Base-by-base conservation (phyloP, 2,329 filamentous ascomycete species). In the Fusarium sp. region DNA sequence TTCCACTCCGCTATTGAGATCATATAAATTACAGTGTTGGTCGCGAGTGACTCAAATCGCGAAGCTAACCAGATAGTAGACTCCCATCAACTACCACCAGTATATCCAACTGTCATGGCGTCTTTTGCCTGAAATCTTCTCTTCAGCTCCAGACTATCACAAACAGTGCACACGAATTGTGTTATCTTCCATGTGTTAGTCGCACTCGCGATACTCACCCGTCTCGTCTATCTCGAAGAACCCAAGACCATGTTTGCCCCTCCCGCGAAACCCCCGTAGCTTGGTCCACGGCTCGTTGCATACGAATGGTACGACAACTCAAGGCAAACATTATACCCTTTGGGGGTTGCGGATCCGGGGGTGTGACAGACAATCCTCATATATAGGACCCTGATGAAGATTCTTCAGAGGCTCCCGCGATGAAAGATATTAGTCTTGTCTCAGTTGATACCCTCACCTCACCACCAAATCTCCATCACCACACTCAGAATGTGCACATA, bases 401-500 rank as follows among this genome's bases (percentile, higher is more conserved):
- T 21, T 21, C 21, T 21, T 21, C 21, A 21, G 21, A 21, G 21
- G 21, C 21, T 21, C 21, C 21, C 3, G 21, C 21, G 3, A 21
- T 21, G 3, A 21, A 21, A 7, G 34, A 37, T 37, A 11, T 37
- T n/a, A n/a, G 18, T 37, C 31, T 21, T 21, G 21, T 21, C 21
- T 21, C 21, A 21, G 21, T 21, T 21, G 21, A 21, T 21, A 4
- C 21, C 21, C 21, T 34, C 31, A 34, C 31, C 31, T 34, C 16
- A 34, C 18, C 18, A n/a, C 7, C 19, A 43, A 16, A 19, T 30
- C 28, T 6, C 21, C 13, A 10, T 6, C 16, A 3, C 3, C 28
- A 19, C 11, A 11, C 7, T 30, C 18, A 46, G 3, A 44, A 75
- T 75, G 74, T 75, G 74, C 59, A 75, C 74, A 48, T 75, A 75